Conservation (phyloP, 225 moss, liverwort and hornwort genomes). For the Takakia lepidozioides region DNA sequence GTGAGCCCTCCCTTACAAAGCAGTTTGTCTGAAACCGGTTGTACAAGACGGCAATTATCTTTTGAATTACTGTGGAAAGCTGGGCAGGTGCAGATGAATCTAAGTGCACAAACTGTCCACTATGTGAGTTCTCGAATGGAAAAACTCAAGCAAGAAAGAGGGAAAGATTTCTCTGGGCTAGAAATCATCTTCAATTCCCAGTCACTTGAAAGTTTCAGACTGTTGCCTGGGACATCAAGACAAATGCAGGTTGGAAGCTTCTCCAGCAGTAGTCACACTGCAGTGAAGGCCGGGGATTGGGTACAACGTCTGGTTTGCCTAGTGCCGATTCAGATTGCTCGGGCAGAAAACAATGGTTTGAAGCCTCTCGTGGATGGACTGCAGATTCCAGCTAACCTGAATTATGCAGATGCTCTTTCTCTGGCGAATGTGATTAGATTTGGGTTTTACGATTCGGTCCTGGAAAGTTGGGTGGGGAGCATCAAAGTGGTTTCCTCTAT, state of each 20-base stretch:
- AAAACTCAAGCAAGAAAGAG: slow-evolving; percentile 33
- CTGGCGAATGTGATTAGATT: slow-evolving; percentile 33
- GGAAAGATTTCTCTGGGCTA: slow-evolving; percentile 26
- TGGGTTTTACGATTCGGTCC: slow-evolving; percentile 42
- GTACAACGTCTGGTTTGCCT: slow-evolving; percentile 31
- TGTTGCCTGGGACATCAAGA: too few relatives aligned
- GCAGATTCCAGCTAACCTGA: slow-evolving; percentile 22
- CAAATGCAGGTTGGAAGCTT: neutral
- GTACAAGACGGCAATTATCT: neutral
- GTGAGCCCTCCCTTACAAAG: slow-evolving; percentile 26
- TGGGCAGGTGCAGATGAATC: neutral
- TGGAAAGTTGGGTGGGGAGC: slow-evolving; percentile 34
- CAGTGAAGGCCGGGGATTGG: slow-evolving; percentile 21
- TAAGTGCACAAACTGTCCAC: slow-evolving; percentile 13
- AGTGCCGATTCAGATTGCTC: slow-evolving; percentile 51
- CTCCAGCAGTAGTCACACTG: neutral
- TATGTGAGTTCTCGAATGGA: slow-evolving; percentile 17
- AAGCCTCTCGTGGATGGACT: slow-evolving; percentile 51
- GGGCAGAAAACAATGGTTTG: slow-evolving; percentile 53
- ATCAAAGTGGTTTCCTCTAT: slow-evolving; percentile 57
- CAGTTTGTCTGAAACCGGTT: too few relatives aligned
- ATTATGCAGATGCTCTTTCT: slow-evolving; percentile 37
- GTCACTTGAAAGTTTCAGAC: neutral
- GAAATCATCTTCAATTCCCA: neutral
- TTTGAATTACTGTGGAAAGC: slow-evolving; percentile 8